These are phyloP conservation scores for Pseudonectria foliicola DNA, from an alignment of 2,329 filamentous ascomycete genomes.

Conservation along the genomic window DNA sequence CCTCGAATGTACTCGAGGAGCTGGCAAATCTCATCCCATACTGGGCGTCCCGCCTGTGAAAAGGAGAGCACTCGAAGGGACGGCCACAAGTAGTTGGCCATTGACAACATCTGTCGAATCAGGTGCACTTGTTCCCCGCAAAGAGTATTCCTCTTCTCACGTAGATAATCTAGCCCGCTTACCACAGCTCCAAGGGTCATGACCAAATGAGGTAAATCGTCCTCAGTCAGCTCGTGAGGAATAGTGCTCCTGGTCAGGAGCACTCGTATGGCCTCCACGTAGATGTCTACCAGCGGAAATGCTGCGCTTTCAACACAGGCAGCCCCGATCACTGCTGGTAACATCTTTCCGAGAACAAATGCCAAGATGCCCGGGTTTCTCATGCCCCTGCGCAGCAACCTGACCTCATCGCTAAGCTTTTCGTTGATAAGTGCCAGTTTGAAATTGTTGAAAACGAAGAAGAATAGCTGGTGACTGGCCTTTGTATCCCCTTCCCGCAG, in stretches of 20 bases:
- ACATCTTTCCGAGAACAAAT: slow-evolving; percentile 46
- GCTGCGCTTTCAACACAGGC: slow-evolving; percentile 27
- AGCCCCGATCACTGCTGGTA: slow-evolving; percentile 44
- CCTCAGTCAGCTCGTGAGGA: slow-evolving; percentile 30
- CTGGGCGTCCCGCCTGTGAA: slow-evolving; percentile 2
- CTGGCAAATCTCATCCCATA: slow-evolving; percentile 14
- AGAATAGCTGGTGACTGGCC: slow-evolving; percentile 44
- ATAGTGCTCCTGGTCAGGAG: slow-evolving; percentile 28
- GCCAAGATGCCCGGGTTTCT: slow-evolving; percentile 33
- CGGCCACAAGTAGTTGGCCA: slow-evolving; percentile 26
- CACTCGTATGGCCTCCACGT: slow-evolving; percentile 35
- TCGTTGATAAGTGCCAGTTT: slow-evolving; percentile 46
- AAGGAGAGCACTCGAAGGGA: slow-evolving; percentile 17
- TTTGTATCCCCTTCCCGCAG: slow-evolving; percentile 44
- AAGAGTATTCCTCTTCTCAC: slow-evolving; percentile 11
- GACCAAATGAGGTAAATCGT: slow-evolving; percentile 26
- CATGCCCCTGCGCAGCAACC: slow-evolving; percentile 43
- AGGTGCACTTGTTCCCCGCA: slow-evolving; percentile 21
- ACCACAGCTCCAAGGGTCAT: slow-evolving; percentile 26
- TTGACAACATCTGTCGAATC: slow-evolving; percentile 19
- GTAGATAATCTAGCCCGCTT: slow-evolving; percentile 21
- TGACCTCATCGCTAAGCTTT: slow-evolving; percentile 38
- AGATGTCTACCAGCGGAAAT: slow-evolving; percentile 45
- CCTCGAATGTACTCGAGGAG: slow-evolving; percentile 10
- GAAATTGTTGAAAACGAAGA: slow-evolving; percentile 51